Percentiles rank a stretch among this genome's conserved stretches.
phyloP scores from a whole-genome alignment of 352 stramenopile genomes.

The Blastocystis sp. region DNA sequence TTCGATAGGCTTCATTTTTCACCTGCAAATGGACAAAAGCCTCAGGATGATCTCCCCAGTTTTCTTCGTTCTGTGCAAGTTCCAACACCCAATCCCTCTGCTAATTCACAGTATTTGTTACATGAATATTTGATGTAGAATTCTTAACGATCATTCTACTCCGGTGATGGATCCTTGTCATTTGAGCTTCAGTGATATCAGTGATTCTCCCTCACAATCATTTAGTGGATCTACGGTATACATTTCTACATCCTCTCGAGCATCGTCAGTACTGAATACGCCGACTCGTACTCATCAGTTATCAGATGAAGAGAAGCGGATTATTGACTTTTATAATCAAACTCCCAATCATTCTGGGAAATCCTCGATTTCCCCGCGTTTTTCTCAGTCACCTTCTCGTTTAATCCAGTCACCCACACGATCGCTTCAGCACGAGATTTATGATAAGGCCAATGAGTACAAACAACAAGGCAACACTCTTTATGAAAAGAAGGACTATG shows the following conservation, averaged over 20 bases:
- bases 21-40: not conserved
- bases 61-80: constrained; percentile 12
- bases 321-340: not conserved
- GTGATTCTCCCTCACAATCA: not conserved
- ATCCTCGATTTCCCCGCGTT: not conserved
- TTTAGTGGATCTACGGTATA: not conserved
- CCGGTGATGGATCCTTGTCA: not conserved
- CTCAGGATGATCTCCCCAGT: constrained; percentile 3
- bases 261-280: too few species aligned
- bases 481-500: constrained; percentile 32
- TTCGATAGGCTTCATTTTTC: constrained; percentile 26
- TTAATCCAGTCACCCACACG: not conserved
- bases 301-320: too few species aligned
- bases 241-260: not conserved
- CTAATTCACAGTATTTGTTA: constrained; percentile 4
- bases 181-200: constrained; percentile 36
- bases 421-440: constrained; percentile 12
- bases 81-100: not conserved
- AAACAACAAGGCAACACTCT: not conserved
- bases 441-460: constrained; percentile 19
- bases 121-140: not conserved
- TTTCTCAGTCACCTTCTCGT: not conserved
- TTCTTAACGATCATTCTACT: not conserved
- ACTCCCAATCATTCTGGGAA: not conserved
- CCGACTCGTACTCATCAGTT: too few species aligned